phyloP scores from a whole-genome alignment of 225 moss, liverwort and hornwort genomes.

The Marchantia polymorpha region DNA sequence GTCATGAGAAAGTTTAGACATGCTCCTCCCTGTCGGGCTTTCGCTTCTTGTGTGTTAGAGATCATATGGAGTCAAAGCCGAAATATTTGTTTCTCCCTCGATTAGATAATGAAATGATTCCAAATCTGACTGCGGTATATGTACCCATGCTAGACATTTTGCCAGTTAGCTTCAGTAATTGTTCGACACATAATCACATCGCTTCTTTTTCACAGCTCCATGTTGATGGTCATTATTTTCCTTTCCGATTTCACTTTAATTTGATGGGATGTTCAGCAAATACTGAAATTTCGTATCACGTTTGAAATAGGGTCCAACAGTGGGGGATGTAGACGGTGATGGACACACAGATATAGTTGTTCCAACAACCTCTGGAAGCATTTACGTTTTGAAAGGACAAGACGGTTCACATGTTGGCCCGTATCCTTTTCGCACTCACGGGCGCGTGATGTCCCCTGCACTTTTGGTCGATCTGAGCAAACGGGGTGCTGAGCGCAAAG shows the following conservation, averaged over 20 bases:
- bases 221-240: too few relatives aligned
- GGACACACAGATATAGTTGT: constrained; percentile 88
- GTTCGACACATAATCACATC: background rate
- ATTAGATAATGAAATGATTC: background rate
- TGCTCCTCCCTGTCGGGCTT: too few relatives aligned
- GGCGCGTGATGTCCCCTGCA: constrained; percentile 93
- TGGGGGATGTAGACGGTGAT: constrained; percentile 95
- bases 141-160: background rate
- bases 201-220: background rate
- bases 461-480: constrained; percentile 85
- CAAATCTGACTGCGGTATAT: background rate
- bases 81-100: background rate
- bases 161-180: background rate
- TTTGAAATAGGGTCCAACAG: constrained; percentile 65
- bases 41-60: too few relatives aligned
- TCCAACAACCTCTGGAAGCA: constrained; percentile 88
- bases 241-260: too few relatives aligned
- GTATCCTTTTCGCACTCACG: constrained; percentile 90
- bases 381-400: constrained; percentile 76
- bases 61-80: too few relatives aligned
- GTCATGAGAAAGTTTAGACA: too few relatives aligned
- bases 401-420: constrained; percentile 65
- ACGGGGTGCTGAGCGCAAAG: constrained; percentile 54
- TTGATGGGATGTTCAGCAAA: background rate
- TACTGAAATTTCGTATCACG: background rate